Conservation (phyloP, 2,329 filamentous ascomycete genomes). For the Talaromyces piceae region DNA sequence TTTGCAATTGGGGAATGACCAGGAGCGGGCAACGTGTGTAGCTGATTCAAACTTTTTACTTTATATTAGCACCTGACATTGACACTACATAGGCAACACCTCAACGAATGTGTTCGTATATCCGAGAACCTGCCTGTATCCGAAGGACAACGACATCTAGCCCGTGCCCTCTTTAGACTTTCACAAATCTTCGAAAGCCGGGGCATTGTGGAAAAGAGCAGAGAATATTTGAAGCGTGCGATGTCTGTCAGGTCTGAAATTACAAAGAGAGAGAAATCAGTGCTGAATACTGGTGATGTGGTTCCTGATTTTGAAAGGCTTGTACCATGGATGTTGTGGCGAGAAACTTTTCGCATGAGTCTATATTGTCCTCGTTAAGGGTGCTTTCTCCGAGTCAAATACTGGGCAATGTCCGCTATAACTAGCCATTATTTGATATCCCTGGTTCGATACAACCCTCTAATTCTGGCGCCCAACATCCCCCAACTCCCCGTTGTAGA, state of each 20-base stretch:
- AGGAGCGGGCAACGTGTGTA: not conserved
- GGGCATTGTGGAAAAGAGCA: not conserved
- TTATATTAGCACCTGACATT: not conserved
- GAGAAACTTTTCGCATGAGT: too few relatives aligned
- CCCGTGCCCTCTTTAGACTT: not conserved
- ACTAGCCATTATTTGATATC: too few relatives aligned
- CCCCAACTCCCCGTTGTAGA: slow-evolving; percentile 6
- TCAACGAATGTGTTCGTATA: not conserved
- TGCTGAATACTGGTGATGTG: not conserved
- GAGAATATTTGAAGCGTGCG: not conserved
- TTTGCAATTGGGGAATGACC: not conserved
- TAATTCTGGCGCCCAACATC: not conserved
- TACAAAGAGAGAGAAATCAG: not conserved
- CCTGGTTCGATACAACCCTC: not conserved
- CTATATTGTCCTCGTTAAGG: too few relatives aligned
- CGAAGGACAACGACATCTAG: not conserved
- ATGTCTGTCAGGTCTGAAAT: not conserved
- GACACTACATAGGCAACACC: not conserved
- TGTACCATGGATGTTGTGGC: not conserved
- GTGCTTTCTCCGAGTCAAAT: too few relatives aligned
- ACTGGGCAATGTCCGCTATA: too few relatives aligned
- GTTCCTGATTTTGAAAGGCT: not conserved
- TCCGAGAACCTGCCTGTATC: not conserved
- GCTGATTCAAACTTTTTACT: not conserved
- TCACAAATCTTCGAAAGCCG: not conserved